Evolutionary conservation across 225 moss, liverwort and hornwort species (phyloP).

Genomic region (Sphagnum contortum): DNA sequence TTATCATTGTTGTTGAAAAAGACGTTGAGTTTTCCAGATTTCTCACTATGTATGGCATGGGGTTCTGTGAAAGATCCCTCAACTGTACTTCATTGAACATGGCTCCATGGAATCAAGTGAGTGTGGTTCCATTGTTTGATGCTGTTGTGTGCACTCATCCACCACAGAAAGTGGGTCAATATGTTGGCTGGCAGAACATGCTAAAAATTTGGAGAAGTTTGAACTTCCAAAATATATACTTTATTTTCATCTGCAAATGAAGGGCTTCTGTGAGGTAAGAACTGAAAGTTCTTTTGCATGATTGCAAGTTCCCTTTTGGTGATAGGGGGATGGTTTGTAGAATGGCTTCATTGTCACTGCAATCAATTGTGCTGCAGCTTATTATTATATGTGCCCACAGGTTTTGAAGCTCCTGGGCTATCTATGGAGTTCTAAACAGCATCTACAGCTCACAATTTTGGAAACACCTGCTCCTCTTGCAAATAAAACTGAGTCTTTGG

Average conservation of each 20-base stretch:
- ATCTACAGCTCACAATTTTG: constrained; percentile 51
- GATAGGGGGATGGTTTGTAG: constrained; percentile 41
- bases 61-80: too few species aligned
- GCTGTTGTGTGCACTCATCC: too few species aligned
- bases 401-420: constrained; percentile 36
- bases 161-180: too few species aligned
- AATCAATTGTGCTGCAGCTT: constrained; percentile 44
- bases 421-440: constrained; percentile 26
- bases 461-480: constrained; percentile 43
- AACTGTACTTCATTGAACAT: too few species aligned
- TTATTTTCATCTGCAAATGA: constrained; percentile 27
- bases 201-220: background rate
- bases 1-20: too few species aligned
- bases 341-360: constrained; percentile 44
- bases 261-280: constrained; percentile 30
- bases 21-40: too few species aligned
- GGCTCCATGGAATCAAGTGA: too few species aligned
- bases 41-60: too few species aligned
- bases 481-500: too few species aligned
- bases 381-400: constrained; percentile 37
- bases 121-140: background rate
- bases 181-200: too few species aligned
- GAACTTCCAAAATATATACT: constrained; percentile 16
- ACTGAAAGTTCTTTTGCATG: constrained; percentile 60
- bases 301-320: constrained; percentile 54